Conservation (phyloP, 768 basidiomycete species). For the Trametes coccinea region DNA sequence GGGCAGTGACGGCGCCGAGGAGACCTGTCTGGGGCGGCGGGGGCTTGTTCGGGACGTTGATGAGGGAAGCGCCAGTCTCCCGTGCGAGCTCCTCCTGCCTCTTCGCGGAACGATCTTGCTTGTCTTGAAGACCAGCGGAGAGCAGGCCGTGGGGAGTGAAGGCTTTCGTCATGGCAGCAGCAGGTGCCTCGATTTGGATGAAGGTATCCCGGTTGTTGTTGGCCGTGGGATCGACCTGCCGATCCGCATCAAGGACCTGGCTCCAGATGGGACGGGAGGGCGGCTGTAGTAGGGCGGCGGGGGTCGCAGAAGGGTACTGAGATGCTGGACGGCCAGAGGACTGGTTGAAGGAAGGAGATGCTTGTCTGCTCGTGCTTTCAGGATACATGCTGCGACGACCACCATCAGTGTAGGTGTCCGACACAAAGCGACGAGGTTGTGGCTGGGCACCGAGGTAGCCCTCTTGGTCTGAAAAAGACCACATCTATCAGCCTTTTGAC, state of each 20-base stretch:
- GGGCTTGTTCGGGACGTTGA: constrained; percentile 95
- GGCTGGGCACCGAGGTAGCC: constrained; percentile 38
- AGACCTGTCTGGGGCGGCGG: constrained; percentile 94
- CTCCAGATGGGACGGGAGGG: constrained; percentile 82
- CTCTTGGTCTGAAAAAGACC: constrained; percentile 38
- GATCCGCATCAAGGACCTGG: constrained; percentile 72
- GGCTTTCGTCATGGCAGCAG: constrained; percentile 84
- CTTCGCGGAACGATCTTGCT: constrained; percentile 94
- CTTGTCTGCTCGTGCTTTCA: constrained; percentile 23
- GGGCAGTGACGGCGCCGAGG: constrained; percentile 93
- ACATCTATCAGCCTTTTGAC: too few species aligned
- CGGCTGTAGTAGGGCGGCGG: constrained; percentile 41
- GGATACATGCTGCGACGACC: constrained; percentile 44
- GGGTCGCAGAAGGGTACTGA: constrained; percentile 42
- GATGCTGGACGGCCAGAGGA: constrained; percentile 49
- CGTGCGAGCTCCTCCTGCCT: constrained; percentile 92
- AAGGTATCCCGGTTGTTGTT: constrained; percentile 49
- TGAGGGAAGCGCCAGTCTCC: constrained; percentile 86
- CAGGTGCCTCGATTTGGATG: constrained; percentile 71
- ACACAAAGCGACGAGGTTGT: constrained; percentile 48
- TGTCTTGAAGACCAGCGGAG: constrained; percentile 93
- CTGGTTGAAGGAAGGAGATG: constrained; percentile 30
- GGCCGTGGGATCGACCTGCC: constrained; percentile 20
- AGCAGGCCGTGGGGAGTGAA: constrained; percentile 94
- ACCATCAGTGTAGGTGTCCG: constrained; percentile 55